A percentile compares a stretch with the other conserved stretches of the same genome.
phyloP scores from a whole-genome alignment of 805 yeast genomes.

The Metschnikowia noctiluminum region DNA sequence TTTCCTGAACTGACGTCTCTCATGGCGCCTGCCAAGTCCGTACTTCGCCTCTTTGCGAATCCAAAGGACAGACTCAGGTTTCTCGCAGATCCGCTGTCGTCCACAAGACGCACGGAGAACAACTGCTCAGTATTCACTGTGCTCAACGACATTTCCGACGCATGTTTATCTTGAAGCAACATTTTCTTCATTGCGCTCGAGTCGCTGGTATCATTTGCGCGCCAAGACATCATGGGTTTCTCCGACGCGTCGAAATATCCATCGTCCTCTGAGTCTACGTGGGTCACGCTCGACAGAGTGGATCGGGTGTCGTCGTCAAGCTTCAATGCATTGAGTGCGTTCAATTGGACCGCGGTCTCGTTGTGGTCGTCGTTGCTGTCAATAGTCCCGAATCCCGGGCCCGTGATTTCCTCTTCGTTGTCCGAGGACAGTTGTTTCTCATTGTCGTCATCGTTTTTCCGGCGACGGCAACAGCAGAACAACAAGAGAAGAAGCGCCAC shows the following conservation, averaged over 20 bases:
- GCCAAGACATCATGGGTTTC: slow-evolving; percentile 41
- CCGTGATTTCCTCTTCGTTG: slow-evolving; percentile 20
- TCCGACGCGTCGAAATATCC: slow-evolving; percentile 37
- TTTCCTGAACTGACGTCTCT: slow-evolving; percentile 31
- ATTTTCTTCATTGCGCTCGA: slow-evolving; percentile 18
- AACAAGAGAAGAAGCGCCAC: slow-evolving; percentile 48
- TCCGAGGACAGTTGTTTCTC: slow-evolving; percentile 4
- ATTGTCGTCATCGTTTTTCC: slow-evolving; percentile 15
- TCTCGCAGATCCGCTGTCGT: slow-evolving; percentile 40
- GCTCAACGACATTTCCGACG: slow-evolving; percentile 65
- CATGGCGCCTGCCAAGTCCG: slow-evolving; percentile 2
- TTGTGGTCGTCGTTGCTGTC: slow-evolving; percentile 25
- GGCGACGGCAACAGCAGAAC: slow-evolving; percentile 49
- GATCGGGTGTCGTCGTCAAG: slow-evolving; percentile 39
- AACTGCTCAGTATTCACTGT: slow-evolving; percentile 85
- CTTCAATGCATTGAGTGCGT: slow-evolving; percentile 50
- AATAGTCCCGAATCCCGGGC: slow-evolving; percentile 37
- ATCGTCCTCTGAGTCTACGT: slow-evolving; percentile 39
- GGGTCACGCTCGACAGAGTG: slow-evolving; percentile 50
- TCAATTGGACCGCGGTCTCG: slow-evolving; percentile 37
- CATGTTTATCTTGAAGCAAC: slow-evolving; percentile 14
- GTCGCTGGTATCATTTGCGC: slow-evolving; percentile 37
- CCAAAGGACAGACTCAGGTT: slow-evolving; percentile 30
- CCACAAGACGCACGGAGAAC: slow-evolving; percentile 73
- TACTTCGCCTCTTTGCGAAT: not conserved